Evolutionary conservation across 306 rosid genomes (phyloP).

Genomic region (Quercus gilva): DNA sequence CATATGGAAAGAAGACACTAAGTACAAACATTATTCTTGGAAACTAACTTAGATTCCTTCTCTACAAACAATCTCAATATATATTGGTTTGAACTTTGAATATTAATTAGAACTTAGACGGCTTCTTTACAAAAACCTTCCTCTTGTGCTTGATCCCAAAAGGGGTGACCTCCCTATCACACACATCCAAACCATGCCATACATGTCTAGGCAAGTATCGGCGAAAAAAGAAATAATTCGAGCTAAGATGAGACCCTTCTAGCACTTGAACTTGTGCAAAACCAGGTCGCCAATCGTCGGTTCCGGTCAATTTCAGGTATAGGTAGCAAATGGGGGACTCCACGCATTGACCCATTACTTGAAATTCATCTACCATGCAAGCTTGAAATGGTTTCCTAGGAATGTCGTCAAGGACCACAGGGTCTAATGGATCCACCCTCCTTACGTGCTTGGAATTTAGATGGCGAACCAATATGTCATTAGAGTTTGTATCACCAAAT

Average conservation of each 20-base stretch:
- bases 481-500: conserved; percentile 70
- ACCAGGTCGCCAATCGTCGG: conserved; percentile 84
- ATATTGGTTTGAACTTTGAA: too few species aligned
- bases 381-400: conserved; percentile 78
- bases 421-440: conserved; percentile 56
- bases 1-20: too few species aligned
- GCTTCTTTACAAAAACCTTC: conserved; percentile 30
- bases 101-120: not conserved
- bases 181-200: conserved; percentile 76
- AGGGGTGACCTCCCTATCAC: conserved; percentile 64
- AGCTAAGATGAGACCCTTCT: conserved; percentile 47
- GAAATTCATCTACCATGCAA: conserved; percentile 70
- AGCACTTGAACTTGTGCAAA: conserved; percentile 49
- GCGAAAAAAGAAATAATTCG: conserved; percentile 57
- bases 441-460: conserved; percentile 58
- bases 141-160: conserved; percentile 62
- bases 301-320: conserved; percentile 60
- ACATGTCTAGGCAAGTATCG: conserved; percentile 60
- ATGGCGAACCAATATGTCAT: conserved; percentile 54
- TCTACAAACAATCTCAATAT: not conserved
- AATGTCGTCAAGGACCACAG: conserved; percentile 55
- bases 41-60: too few species aligned
- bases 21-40: too few species aligned
- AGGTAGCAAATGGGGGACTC: conserved; percentile 64
- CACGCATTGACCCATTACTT: conserved; percentile 55